Conservation (phyloP, 257 asterid species). For the Fraxinus anomala region DNA sequence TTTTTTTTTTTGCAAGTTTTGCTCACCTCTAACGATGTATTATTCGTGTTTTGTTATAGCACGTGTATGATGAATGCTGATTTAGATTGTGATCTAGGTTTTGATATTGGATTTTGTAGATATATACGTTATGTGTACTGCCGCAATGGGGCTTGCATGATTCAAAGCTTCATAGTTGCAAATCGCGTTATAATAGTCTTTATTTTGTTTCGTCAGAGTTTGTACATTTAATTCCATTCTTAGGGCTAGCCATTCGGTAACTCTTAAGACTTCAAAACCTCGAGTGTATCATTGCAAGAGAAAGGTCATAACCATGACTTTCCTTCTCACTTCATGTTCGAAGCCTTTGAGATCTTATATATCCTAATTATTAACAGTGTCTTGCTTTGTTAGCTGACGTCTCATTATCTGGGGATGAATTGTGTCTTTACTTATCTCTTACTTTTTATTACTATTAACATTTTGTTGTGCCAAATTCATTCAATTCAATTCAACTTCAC, state of each 20-base stretch:
- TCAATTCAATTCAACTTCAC: constrained; percentile 17
- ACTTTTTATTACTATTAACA: not conserved
- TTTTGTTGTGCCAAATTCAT: not conserved
- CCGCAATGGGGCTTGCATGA: constrained; percentile 2
- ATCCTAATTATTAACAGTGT: not conserved
- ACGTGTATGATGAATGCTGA: not conserved
- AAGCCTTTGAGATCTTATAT: not conserved
- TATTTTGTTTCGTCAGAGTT: not conserved
- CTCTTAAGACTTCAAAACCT: not conserved
- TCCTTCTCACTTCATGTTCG: not conserved
- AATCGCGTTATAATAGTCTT: not conserved
- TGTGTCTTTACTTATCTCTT: not conserved
- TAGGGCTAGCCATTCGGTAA: not conserved
- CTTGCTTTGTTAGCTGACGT: not conserved
- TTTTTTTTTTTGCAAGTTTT: not conserved
- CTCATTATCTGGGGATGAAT: not conserved
- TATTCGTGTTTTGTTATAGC: not conserved
- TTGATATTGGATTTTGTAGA: not conserved
- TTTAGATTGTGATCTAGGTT: not conserved
- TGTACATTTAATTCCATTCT: not conserved
- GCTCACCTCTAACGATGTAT: not conserved
- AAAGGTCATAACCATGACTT: not conserved
- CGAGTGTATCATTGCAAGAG: not conserved
- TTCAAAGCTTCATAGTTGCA: constrained; percentile 7
- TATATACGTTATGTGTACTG: not conserved